Conservation (phyloP, 306 rosid genomes). For the Citrullus colocynthis region DNA sequence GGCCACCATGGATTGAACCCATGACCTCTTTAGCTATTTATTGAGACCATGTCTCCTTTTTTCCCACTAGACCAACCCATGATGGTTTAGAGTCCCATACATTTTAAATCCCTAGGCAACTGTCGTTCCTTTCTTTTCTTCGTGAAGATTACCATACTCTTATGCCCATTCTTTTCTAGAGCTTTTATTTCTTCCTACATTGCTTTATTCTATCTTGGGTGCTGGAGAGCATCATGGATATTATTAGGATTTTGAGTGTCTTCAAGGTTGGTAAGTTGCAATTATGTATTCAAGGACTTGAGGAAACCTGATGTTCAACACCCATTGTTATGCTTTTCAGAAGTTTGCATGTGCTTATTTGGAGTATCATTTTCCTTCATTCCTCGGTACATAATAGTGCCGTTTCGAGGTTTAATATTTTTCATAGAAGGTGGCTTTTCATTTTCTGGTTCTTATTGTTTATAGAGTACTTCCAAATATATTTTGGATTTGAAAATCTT, state of each 20-base stretch:
- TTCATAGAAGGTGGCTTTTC: neutral
- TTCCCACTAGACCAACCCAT: no score
- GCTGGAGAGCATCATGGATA: neutral
- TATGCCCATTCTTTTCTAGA: neutral
- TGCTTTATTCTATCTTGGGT: neutral
- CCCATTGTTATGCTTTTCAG: neutral
- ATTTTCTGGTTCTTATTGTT: neutral
- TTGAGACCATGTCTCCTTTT: no score
- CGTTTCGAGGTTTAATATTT: neutral
- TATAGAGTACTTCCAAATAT: neutral
- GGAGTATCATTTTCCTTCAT: neutral
- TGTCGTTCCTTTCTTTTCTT: neutral
- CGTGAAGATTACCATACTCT: neutral
- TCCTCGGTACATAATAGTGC: neutral
- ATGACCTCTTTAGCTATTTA: no score
- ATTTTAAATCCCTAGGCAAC: neutral
- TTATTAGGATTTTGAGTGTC: no score
- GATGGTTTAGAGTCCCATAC: no score
- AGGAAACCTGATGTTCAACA: neutral
- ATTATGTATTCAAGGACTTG: neutral
- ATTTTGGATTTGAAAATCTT: constrained; percentile 3
- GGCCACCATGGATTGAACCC: no score
- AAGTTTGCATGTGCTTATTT: neutral
- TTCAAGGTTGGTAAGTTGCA: neutral
- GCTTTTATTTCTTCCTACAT: neutral